Base-by-base conservation (phyloP, 495 filamentous ascomycete species). In the Talaromyces trachyspermus region DNA sequence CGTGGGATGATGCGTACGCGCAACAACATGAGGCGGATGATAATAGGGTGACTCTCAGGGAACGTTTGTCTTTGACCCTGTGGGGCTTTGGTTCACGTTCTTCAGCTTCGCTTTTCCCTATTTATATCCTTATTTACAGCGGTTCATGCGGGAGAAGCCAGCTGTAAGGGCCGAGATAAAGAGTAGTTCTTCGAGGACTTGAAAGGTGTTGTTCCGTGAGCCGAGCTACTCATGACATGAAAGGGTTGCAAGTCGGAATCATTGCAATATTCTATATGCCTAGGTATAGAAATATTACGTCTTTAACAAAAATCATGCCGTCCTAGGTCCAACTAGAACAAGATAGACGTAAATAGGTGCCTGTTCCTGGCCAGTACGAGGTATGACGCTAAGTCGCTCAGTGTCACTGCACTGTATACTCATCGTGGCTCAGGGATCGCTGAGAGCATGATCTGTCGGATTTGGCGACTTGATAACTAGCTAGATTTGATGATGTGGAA, bases 1-100 rank as follows among this genome's bases (percentile, higher is more conserved):
- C 63, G 22, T 63, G 61, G 62, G 57, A 59, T 19, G 48, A 25
- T 5, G 29, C 19, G 15, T 17, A 17, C 22, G 27, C 29, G 5
- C 7, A 37, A 15, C 9, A 20, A 0, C 18, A 46, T 10, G 20
- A 24, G 29, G n/a, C 14, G 19, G 20, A 36, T 14, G 30, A 46
- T 4, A 33, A 46, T 15, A 32, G 26, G 6, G 15, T 46, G 4
- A 46, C 29, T 19, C 8, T 42, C 11, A 26, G 39, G 8, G 39
- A 42, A 23, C 23, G 39, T 9, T 5, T 42, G 32, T 46, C 22
- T 22, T 27, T 23, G 30, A 46, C 20, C 14, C 4, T 37, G 19
- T 46, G 30, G 29, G 18, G 29, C 6, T 14, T 33, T 25, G 29
- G 19, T 42, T 26, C 19, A 23, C 26, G 22, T 24, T 42, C 26